These are phyloP conservation scores for Phylloporus sp. DNA, from an alignment of 1,284 basidiomycete species.

Conservation along the genomic window DNA sequence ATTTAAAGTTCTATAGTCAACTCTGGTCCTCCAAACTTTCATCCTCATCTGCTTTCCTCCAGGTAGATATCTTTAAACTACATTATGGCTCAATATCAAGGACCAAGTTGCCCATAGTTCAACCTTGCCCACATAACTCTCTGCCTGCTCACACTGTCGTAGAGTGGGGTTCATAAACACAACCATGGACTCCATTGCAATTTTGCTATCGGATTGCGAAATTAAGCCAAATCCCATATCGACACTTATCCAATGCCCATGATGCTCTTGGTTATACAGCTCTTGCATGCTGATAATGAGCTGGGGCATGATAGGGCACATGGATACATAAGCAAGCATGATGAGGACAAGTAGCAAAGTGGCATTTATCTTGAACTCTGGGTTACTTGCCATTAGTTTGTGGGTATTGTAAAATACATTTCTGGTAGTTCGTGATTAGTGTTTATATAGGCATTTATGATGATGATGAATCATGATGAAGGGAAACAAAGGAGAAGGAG, in stretches of 20 bases:
- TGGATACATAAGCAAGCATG: background rate
- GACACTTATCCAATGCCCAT: too few relatives aligned
- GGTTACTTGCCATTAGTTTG: background rate
- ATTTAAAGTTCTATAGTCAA: too few relatives aligned
- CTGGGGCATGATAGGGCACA: constrained; percentile 1
- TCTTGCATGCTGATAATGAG: constrained; percentile 4
- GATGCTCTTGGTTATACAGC: background rate
- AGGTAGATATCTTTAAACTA: too few relatives aligned
- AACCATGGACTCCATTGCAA: too few relatives aligned
- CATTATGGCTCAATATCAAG: too few relatives aligned
- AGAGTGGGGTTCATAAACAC: background rate
- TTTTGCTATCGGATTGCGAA: background rate
- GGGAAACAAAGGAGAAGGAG: too few relatives aligned
- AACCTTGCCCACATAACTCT: background rate
- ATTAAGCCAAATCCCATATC: background rate
- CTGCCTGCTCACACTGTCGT: background rate
- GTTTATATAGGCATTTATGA: constrained; percentile 1
- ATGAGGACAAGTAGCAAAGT: background rate
- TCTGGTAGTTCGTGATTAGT: background rate
- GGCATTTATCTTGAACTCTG: background rate
- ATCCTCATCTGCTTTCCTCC: too few relatives aligned
- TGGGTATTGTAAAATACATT: background rate
- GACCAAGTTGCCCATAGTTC: too few relatives aligned
- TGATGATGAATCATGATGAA: background rate
- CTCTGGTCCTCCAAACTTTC: too few relatives aligned